These are phyloP conservation scores for Glonium stellatum DNA, from an alignment of 495 filamentous ascomycete species.

Conservation along the genomic window DNA sequence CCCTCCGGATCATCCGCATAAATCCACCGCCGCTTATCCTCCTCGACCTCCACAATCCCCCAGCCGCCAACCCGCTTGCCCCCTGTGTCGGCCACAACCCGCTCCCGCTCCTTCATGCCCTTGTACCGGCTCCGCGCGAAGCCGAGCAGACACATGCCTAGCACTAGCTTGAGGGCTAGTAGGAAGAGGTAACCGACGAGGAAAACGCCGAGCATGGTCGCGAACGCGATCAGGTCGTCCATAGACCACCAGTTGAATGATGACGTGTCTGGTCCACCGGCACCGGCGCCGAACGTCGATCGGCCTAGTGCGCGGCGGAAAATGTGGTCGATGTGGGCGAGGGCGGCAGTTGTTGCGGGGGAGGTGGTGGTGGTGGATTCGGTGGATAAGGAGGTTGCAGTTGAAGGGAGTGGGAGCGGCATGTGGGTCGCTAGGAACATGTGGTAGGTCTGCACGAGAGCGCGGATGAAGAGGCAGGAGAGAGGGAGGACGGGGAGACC, in stretches of 20 bases:
- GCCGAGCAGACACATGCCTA: slow-evolving; percentile 73
- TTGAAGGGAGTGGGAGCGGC: slow-evolving; percentile 64
- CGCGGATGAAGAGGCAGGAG: slow-evolving; percentile 89
- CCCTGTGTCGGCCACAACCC: slow-evolving; percentile 51
- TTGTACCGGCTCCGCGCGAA: slow-evolving; percentile 71
- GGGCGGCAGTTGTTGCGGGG: slow-evolving; percentile 61
- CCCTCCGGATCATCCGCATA: slow-evolving; percentile 79
- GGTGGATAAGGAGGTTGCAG: slow-evolving; percentile 55
- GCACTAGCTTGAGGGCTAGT: slow-evolving; percentile 70
- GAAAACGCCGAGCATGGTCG: slow-evolving; percentile 73
- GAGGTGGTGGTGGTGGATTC: slow-evolving; percentile 47
- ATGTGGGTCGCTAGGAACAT: slow-evolving; percentile 91
- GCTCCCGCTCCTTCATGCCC: slow-evolving; percentile 68
- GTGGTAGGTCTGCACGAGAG: slow-evolving; percentile 92
- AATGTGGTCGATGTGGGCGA: slow-evolving; percentile 67
- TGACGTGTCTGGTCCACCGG: slow-evolving; percentile 34
- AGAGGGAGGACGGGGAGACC: slow-evolving; percentile 89
- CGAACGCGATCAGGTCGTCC: slow-evolving; percentile 61
- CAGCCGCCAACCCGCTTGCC: slow-evolving; percentile 71
- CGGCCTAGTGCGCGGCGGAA: slow-evolving; percentile 65
- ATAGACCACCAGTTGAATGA: slow-evolving; percentile 34
- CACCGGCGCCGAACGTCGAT: slow-evolving; percentile 51
- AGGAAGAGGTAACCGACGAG: slow-evolving; percentile 70
- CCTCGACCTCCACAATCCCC: slow-evolving; percentile 79
- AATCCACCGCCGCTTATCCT: slow-evolving; percentile 78